phyloP scores from a whole-genome alignment of 2,329 filamentous ascomycete species.

The Fusarium sp. region DNA sequence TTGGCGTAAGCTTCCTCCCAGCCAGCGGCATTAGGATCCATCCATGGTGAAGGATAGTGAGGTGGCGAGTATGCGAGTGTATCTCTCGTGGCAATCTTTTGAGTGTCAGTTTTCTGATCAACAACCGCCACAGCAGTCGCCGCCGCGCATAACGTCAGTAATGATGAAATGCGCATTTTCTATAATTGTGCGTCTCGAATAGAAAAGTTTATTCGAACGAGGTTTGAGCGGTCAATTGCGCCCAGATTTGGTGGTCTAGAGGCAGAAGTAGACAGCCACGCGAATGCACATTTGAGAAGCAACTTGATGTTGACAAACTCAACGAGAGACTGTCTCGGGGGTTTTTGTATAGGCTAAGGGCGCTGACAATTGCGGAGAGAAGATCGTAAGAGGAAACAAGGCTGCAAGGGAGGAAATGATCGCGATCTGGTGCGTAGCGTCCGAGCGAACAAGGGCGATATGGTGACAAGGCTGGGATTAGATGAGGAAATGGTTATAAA shows the following conservation, averaged over 20 bases:
- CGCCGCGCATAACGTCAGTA: neutral
- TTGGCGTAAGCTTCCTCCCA: conserved; percentile 81
- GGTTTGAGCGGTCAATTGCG: neutral
- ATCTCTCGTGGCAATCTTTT: conserved; percentile 28
- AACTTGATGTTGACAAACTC: neutral
- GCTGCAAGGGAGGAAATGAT: neutral
- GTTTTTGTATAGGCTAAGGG: neutral
- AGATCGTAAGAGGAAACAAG: neutral
- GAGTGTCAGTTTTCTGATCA: conserved; percentile 34
- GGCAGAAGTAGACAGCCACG: no score
- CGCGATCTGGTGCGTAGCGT: neutral
- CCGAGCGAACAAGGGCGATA: neutral
- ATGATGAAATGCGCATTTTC: conserved; percentile 23
- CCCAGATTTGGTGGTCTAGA: neutral
- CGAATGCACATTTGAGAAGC: neutral
- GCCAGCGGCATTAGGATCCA: conserved; percentile 71
- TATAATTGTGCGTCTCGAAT: neutral
- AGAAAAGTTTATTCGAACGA: neutral
- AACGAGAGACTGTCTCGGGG: neutral
- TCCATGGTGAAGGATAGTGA: conserved; percentile 88
- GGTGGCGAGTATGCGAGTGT: conserved; percentile 59
- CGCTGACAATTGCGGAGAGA: neutral
- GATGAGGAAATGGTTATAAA: neutral
- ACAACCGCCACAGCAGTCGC: neutral
- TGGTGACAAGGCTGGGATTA: neutral